Conservation (phyloP, 73 alveolate genomes). For the Paramecium primaurelia region DNA sequence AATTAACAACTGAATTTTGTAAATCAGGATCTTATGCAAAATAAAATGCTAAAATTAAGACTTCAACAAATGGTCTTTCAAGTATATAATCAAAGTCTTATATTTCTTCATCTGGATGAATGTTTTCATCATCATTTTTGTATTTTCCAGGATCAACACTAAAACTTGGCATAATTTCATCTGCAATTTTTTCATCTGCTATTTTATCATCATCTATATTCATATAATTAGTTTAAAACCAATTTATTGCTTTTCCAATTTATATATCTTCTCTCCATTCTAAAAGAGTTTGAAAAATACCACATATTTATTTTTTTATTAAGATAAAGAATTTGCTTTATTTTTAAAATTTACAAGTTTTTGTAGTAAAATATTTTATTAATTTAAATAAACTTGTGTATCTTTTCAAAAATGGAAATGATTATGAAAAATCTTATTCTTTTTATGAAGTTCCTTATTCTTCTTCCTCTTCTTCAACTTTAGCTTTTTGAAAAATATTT, state of each 20-base stretch:
- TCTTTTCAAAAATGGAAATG: neutral
- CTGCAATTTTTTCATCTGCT: neutral
- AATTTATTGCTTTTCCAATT: neutral
- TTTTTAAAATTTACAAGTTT: neutral
- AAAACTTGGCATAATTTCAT: neutral
- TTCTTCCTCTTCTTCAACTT: constrained; percentile 32
- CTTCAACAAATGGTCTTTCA: constrained; percentile 57
- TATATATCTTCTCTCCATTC: constrained; percentile 34
- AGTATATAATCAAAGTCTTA: constrained; percentile 45
- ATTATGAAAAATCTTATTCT: neutral
- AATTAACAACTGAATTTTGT: constrained; percentile 42
- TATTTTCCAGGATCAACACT: neutral
- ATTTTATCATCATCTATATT: neutral
- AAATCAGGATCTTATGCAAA: constrained; percentile 59
- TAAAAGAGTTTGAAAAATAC: neutral
- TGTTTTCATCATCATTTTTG: neutral
- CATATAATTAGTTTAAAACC: neutral
- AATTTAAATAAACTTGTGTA: neutral
- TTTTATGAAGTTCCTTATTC: neutral
- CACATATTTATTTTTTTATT: constrained; percentile 19
- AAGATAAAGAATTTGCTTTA: neutral
- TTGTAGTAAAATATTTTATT: neutral
- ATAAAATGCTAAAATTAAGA: constrained; percentile 46
- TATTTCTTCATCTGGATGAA: neutral
- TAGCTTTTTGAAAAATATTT: neutral